Conservation (phyloP, 257 asterid species). For the Leptodermis oblonga region DNA sequence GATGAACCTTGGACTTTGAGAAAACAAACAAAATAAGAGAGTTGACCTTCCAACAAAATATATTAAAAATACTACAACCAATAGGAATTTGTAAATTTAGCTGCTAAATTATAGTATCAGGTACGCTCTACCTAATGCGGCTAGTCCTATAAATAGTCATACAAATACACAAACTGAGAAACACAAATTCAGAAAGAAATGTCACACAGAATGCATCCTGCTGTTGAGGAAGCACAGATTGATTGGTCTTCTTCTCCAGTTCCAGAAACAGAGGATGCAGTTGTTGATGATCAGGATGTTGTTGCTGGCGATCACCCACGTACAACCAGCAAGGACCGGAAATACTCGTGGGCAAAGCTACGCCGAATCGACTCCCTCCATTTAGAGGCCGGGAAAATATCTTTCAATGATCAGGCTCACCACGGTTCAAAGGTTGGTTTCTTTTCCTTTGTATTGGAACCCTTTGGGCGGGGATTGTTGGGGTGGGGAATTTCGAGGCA, state of each 20-base stretch:
- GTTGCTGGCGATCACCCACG: not conserved
- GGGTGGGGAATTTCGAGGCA: too few relatives aligned
- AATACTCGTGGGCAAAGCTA: constrained; percentile 38
- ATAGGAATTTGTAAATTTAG: too few relatives aligned
- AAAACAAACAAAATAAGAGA: too few relatives aligned
- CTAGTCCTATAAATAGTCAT: not conserved
- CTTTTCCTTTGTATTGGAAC: too few relatives aligned
- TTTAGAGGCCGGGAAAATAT: constrained; percentile 37
- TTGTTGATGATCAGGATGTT: not conserved
- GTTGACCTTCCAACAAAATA: too few relatives aligned
- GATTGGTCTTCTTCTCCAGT: not conserved
- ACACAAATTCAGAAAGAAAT: not conserved
- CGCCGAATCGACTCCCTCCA: constrained; percentile 40
- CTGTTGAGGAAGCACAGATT: not conserved
- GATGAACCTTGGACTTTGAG: too few relatives aligned
- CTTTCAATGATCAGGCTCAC: constrained; percentile 4
- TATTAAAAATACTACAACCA: too few relatives aligned
- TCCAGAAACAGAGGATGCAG: not conserved
- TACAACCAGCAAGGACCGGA: constrained; percentile 21
- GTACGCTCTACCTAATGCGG: too few relatives aligned
- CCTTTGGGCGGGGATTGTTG: too few relatives aligned
- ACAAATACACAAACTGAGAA: not conserved
- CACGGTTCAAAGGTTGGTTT: constrained; percentile 21
- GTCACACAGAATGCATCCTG: not conserved
- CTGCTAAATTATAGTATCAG: too few relatives aligned